Evolutionary conservation across 1,139 yeast genomes (phyloP).

Genomic region (Wickerhamomyces sp.): DNA sequence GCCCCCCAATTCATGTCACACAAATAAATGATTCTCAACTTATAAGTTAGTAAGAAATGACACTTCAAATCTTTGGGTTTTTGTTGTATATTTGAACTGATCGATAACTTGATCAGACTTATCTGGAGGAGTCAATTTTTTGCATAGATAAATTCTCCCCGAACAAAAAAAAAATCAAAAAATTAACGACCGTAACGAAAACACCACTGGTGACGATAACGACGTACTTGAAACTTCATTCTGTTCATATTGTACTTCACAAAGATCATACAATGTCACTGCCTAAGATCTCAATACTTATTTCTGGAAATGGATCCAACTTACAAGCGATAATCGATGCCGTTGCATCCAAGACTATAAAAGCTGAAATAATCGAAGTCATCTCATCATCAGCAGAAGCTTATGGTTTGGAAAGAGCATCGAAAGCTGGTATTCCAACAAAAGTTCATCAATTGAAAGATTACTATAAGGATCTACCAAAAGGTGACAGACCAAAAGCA

Average conservation of each 20-base stretch:
- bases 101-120: too few species aligned
- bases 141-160: too few species aligned
- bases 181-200: too few species aligned
- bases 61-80: too few species aligned
- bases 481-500: constrained; percentile 51
- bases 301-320: constrained; percentile 93
- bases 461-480: constrained; percentile 74
- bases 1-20: background rate
- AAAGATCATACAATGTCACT: constrained; percentile 6
- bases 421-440: constrained; percentile 60
- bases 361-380: constrained; percentile 54
- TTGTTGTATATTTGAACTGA: too few species aligned
- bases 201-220: too few species aligned
- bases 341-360: constrained; percentile 35
- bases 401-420: constrained; percentile 78
- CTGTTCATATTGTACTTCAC: too few species aligned
- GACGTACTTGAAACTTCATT: too few species aligned
- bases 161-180: too few species aligned
- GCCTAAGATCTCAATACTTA: constrained; percentile 61
- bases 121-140: too few species aligned
- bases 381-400: constrained; percentile 82
- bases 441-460: constrained; percentile 63
- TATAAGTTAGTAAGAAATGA: too few species aligned
- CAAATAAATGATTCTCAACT: background rate
- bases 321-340: constrained; percentile 91